Percentiles rank a stretch among this genome's conserved stretches.
Evolutionary conservation across 2,329 filamentous ascomycete genomes (phyloP).

Genomic region (Arthrobotrys iridis): DNA sequence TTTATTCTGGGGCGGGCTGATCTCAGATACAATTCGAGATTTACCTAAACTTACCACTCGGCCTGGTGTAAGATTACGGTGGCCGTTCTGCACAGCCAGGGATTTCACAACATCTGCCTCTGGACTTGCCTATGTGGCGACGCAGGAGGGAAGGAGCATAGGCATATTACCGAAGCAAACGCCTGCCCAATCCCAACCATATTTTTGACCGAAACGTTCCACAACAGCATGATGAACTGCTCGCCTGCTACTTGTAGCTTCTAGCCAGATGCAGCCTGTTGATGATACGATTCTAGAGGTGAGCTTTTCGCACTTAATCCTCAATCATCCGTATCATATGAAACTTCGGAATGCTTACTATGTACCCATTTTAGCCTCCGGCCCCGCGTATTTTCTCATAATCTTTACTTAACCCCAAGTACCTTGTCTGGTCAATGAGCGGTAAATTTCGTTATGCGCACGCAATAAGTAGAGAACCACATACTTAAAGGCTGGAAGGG

Average conservation of each 20-base stretch:
- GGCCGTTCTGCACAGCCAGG: constrained; percentile 47
- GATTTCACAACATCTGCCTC: constrained; percentile 42
- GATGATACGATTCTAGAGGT: constrained; percentile 49
- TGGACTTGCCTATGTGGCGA: constrained; percentile 53
- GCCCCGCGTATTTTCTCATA: constrained; percentile 47
- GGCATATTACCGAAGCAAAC: constrained; percentile 47
- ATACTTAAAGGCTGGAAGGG: constrained; percentile 42
- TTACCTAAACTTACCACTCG: constrained; percentile 42
- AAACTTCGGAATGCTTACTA: constrained; percentile 49
- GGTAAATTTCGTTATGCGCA: constrained; percentile 52
- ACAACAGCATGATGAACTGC: constrained; percentile 50
- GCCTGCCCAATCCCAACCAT: constrained; percentile 36
- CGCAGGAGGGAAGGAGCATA: constrained; percentile 54
- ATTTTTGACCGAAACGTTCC: constrained; percentile 44
- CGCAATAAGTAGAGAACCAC: constrained; percentile 48
- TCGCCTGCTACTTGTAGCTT: constrained; percentile 40
- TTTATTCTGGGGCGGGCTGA: constrained; percentile 47
- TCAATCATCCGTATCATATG: constrained; percentile 23
- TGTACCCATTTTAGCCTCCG: constrained; percentile 50
- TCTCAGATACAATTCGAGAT: constrained; percentile 51
- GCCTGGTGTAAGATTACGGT: constrained; percentile 52
- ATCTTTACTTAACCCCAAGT: constrained; percentile 44
- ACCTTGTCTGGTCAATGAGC: constrained; percentile 51
- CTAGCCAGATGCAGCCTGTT: constrained; percentile 49
- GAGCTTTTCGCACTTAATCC: constrained; percentile 27